These are phyloP conservation scores for Vickermania ingenoplastis DNA, from an alignment of 208 protist species.

Conservation along the genomic window DNA sequence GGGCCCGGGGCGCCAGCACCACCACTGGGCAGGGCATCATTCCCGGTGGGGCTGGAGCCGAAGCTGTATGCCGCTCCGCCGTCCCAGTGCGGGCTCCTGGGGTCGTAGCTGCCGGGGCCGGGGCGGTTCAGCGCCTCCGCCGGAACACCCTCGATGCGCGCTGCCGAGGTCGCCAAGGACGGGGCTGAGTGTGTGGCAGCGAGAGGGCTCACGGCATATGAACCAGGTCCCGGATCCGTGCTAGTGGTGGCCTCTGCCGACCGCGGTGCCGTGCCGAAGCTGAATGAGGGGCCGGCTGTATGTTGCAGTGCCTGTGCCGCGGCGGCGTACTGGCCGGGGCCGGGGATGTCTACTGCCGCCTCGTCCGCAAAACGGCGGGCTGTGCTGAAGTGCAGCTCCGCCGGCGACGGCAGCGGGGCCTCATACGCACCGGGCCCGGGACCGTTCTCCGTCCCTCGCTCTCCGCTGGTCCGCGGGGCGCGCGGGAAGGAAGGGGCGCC, in stretches of 20 bases:
- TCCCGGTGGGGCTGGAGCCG: not conserved
- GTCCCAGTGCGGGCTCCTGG: not conserved
- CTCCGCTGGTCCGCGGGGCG: not conserved
- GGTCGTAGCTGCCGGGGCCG: constrained; percentile 3
- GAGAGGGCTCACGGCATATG: not conserved
- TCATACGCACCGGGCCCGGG: constrained; percentile 4
- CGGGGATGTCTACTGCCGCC: not conserved
- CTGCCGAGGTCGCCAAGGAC: not conserved
- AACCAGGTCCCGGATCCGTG: constrained; percentile 11
- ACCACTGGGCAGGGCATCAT: not conserved
- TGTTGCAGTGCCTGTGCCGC: not conserved
- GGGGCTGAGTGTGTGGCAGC: not conserved
- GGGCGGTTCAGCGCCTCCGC: not conserved
- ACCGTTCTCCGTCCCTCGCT: not conserved
- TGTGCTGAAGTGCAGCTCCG: not conserved
- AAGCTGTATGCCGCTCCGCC: not conserved
- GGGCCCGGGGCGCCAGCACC: constrained; percentile 5
- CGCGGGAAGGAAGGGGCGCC: not conserved
- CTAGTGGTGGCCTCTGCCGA: too few species aligned
- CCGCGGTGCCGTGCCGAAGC: constrained; percentile 7
- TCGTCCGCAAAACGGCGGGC: not conserved
- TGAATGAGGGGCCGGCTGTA: not conserved
- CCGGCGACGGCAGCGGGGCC: not conserved
- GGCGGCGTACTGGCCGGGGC: not conserved
- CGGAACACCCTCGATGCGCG: not conserved